Evolutionary conservation across 2,329 filamentous ascomycete genomes (phyloP), one percentile per base, ranked within the genome.

Genomic region (Beauveria australis): DNA sequence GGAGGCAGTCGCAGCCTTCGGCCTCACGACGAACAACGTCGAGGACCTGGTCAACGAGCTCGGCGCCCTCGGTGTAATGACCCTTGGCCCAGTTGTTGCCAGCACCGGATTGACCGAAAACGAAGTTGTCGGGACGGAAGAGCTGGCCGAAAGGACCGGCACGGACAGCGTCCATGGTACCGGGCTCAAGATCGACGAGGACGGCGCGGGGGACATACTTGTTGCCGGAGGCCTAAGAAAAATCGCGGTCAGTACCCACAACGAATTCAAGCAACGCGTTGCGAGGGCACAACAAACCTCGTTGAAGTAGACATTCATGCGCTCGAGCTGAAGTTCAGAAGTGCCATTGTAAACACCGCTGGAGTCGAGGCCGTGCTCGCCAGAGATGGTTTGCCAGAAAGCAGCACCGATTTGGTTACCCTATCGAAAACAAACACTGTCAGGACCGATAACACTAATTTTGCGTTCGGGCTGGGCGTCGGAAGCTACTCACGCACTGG

Each of bases 31-130:
- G 94, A 75, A 99, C 93, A 68, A 99, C 94, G 76, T 97, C 94
- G 70, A 99, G 87, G 70, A 99, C 94, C 74, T 97, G 86, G 83
- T 99, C 94, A 70, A 99, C 94, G 66, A 97, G 87, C 83, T 99
- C 94, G 70, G 94, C 94, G 87, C 94, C 94, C 84, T 99, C 94
- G 67, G 94, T 99, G 87, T 99, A 99, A 79, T 99, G 94, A 82
- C 94, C 94, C 89, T 97, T 99, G 79, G 94, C 94, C 94, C 94
- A 99, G 88, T 97, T 97, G 91, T 99, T 99, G 81, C 94, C 94
- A 78, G 94, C 94, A 86, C 94, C 93, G 72, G 94, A 97, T 84
- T 97, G 94, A 72, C 94, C 94, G 79, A 97, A 97, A 75, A 97
- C 92, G 81, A 97, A 97, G 89, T 97, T 99, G 84, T 99, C 94